phyloP scores from a whole-genome alignment of 2,329 filamentous ascomycete species.

The Lecanicillium sp. region DNA sequence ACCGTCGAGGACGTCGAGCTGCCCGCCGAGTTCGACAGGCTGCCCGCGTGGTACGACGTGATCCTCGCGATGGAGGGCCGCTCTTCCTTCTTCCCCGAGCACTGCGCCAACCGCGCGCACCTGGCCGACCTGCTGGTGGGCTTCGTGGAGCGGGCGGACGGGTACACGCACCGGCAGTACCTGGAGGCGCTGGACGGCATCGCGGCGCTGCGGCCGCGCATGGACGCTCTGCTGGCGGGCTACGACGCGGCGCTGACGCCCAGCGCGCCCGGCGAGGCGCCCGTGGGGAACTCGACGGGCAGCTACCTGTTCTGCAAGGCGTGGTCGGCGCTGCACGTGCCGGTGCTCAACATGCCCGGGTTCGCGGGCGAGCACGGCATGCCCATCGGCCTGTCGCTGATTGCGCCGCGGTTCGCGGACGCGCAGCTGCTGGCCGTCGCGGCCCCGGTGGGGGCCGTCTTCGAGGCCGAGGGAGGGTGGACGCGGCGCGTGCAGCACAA shows the following conservation, averaged over 20 bases:
- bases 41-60: conserved; percentile 46
- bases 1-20: conserved; percentile 50
- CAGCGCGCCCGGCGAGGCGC: conserved; percentile 54
- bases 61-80: conserved; percentile 48
- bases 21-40: conserved; percentile 39
- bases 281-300: conserved; percentile 43
- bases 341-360: conserved; percentile 58
- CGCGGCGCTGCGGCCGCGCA: conserved; percentile 45
- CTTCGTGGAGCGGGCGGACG: conserved; percentile 44
- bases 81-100: conserved; percentile 48
- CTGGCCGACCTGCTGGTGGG: conserved; percentile 39
- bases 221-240: conserved; percentile 44
- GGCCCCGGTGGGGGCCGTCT: conserved; percentile 31
- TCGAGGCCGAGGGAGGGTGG: conserved; percentile 29
- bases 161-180: conserved; percentile 40
- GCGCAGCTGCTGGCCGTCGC: conserved; percentile 37
- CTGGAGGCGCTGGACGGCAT: conserved; percentile 49
- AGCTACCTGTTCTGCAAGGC: conserved; percentile 44
- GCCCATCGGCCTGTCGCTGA: conserved; percentile 54
- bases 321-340: conserved; percentile 55
- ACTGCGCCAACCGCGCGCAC: conserved; percentile 39
- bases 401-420: conserved; percentile 42
- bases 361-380: conserved; percentile 48
- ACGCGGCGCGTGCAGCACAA: conserved; percentile 14
- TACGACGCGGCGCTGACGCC: conserved; percentile 54